Evolutionary conservation across 2,329 filamentous ascomycete species (phyloP).

Genomic region (Curvularia spicifera): DNA sequence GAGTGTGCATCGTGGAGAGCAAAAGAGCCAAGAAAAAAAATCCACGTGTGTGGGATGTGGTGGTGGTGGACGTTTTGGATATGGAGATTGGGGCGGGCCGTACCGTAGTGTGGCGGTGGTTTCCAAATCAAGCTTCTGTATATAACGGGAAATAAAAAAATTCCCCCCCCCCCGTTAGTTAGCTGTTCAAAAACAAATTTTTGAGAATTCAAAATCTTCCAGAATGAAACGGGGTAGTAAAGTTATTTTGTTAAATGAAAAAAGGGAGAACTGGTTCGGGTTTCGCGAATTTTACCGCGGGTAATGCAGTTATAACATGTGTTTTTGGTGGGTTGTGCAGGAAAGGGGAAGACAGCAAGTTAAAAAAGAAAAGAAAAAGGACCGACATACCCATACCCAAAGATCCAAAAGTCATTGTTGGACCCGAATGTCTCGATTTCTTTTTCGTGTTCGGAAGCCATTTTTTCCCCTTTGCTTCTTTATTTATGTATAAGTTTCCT

Average conservation of each 20-base stretch:
- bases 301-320: too few species aligned
- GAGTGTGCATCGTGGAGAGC: too few species aligned
- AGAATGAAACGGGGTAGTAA: too few species aligned
- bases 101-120: slow-evolving; percentile 94
- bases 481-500: not conserved
- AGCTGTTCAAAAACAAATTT: too few species aligned
- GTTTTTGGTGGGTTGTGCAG: too few species aligned
- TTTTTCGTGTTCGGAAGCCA: slow-evolving; percentile 35
- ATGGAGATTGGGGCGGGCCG: not conserved
- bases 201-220: too few species aligned
- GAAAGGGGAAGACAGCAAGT: not conserved
- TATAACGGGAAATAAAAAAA: not conserved
- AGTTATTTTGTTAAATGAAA: too few species aligned
- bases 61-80: too few species aligned
- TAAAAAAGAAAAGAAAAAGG: not conserved
- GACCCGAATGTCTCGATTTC: slow-evolving; percentile 44
- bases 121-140: slow-evolving; percentile 95
- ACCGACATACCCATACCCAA: slow-evolving; percentile 83
- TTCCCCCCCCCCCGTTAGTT: not conserved
- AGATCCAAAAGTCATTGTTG: slow-evolving; percentile 85
- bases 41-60: too few species aligned
- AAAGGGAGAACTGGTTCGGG: too few species aligned
- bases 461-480: slow-evolving; percentile 3
- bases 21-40: too few species aligned
- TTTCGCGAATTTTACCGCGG: too few species aligned